Evolutionary conservation across 306 rosid genomes (phyloP).

Genomic region (Acacia acuminata): DNA sequence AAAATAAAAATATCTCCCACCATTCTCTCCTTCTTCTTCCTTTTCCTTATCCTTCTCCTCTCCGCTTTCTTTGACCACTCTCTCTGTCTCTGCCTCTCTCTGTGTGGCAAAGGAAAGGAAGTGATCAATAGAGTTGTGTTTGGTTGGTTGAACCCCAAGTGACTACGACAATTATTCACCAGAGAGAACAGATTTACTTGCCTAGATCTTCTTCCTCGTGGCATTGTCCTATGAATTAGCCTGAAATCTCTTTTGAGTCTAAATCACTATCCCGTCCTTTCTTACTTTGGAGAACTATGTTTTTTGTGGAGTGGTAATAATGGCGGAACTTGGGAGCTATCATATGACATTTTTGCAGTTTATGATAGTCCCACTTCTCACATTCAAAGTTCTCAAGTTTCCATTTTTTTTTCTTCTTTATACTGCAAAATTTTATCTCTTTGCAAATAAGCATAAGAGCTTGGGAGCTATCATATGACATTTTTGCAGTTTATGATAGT

Average conservation of each 20-base stretch:
- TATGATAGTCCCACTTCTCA: too few relatives aligned
- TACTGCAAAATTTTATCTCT: too few relatives aligned
- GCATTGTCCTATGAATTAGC: slow-evolving; percentile 31
- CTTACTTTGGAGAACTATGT: background rate
- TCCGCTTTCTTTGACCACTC: background rate
- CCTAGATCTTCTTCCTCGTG: slow-evolving; percentile 40
- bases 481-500: slow-evolving; percentile 37
- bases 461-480: slow-evolving; percentile 66
- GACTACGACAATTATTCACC: slow-evolving; percentile 33
- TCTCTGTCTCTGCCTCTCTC: background rate
- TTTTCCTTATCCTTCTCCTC: background rate
- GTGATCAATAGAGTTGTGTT: background rate
- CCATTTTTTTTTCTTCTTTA: too few relatives aligned
- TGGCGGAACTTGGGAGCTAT: too few relatives aligned
- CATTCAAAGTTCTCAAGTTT: too few relatives aligned
- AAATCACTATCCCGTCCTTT: background rate
- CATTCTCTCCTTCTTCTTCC: slow-evolving; percentile 5
- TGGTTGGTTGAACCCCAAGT: slow-evolving; percentile 32
- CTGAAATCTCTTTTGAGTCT: background rate
- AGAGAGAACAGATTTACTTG: slow-evolving; percentile 31
- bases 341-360: too few relatives aligned
- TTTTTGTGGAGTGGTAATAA: slow-evolving; percentile 28
- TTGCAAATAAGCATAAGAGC: too few relatives aligned
- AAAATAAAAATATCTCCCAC: background rate
- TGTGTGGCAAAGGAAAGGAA: background rate